These are phyloP conservation scores for Globisporangium megalacanthum DNA, from an alignment of 352 stramenopile species.

Conservation along the genomic window DNA sequence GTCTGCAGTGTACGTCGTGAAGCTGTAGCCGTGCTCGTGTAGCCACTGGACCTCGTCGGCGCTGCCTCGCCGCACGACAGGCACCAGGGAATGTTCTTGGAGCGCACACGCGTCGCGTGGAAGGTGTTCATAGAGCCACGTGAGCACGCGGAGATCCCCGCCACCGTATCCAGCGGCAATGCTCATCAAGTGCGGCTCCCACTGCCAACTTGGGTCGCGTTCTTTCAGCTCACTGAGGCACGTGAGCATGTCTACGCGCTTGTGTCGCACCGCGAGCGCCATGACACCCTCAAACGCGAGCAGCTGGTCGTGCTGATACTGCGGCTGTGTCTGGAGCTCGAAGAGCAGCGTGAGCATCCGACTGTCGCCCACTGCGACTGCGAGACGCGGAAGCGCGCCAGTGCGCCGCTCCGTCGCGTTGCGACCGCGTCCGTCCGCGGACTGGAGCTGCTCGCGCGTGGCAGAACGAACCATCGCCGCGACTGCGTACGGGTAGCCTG, in stretches of 20 bases:
- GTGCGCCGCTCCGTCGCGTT: not conserved
- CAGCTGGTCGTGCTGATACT: not conserved
- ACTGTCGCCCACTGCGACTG: not conserved
- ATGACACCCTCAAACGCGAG: not conserved
- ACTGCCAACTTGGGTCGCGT: not conserved
- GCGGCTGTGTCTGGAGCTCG: not conserved
- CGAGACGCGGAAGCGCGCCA: not conserved
- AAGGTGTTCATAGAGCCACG: slow-evolving; percentile 3
- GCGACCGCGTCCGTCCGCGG: not conserved
- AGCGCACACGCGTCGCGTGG: not conserved
- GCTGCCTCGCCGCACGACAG: not conserved
- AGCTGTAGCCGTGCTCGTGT: not conserved
- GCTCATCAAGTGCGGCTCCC: slow-evolving; percentile 1
- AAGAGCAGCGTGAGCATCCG: not conserved
- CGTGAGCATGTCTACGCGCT: slow-evolving; percentile 1
- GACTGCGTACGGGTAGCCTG: not conserved
- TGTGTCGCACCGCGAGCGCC: not conserved
- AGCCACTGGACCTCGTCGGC: not conserved
- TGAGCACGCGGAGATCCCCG: not conserved
- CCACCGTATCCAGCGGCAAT: not conserved
- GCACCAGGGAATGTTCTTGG: not conserved
- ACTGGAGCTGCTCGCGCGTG: not conserved
- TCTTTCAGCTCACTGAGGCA: not conserved
- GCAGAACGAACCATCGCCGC: not conserved
- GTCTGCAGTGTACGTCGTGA: not conserved